phyloP scores from a whole-genome alignment of 495 filamentous ascomycete genomes.

The Xylaria intraflava region DNA sequence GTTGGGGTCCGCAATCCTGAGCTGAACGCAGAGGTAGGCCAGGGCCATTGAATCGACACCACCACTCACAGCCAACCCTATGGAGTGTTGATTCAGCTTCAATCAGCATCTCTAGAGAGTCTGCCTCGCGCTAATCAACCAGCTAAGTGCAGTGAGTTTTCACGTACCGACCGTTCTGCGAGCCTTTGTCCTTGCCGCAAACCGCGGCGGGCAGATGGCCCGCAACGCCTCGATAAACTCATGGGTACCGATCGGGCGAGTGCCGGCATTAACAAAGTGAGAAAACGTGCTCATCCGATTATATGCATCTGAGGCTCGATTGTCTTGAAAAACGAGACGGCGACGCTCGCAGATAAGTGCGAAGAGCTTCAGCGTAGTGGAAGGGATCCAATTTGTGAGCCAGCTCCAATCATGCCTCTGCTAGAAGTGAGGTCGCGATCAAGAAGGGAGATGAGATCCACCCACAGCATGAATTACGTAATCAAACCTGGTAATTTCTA shows the following conservation, averaged over 20 bases:
- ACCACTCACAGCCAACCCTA: slow-evolving; percentile 83
- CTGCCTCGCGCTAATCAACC: not conserved
- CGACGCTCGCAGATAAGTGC: not conserved
- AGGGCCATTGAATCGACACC: slow-evolving; percentile 96
- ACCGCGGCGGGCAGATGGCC: slow-evolving; percentile 44
- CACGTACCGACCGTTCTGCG: slow-evolving; percentile 31
- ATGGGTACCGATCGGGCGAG: slow-evolving; percentile 39
- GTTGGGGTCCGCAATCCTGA: slow-evolving; percentile 15
- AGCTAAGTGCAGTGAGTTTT: not conserved
- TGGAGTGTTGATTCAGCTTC: not conserved
- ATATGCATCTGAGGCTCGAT: not conserved
- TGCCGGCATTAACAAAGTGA: slow-evolving; percentile 33
- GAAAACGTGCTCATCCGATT: slow-evolving; percentile 41
- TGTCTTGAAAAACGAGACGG: not conserved
- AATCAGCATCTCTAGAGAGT: not conserved
- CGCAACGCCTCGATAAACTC: slow-evolving; percentile 51
- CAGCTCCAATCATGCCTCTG: not conserved
- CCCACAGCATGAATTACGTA: not conserved
- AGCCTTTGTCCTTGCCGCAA: slow-evolving; percentile 12
- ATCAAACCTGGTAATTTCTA: not conserved
- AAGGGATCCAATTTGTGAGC: not conserved
- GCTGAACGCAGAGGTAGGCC: slow-evolving; percentile 58
- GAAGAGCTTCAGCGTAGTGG: not conserved
- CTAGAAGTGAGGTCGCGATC: not conserved
- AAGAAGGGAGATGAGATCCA: not conserved